Evolutionary conservation across 208 protist species (phyloP).

Genomic region (Acanthamoeba healyi): DNA sequence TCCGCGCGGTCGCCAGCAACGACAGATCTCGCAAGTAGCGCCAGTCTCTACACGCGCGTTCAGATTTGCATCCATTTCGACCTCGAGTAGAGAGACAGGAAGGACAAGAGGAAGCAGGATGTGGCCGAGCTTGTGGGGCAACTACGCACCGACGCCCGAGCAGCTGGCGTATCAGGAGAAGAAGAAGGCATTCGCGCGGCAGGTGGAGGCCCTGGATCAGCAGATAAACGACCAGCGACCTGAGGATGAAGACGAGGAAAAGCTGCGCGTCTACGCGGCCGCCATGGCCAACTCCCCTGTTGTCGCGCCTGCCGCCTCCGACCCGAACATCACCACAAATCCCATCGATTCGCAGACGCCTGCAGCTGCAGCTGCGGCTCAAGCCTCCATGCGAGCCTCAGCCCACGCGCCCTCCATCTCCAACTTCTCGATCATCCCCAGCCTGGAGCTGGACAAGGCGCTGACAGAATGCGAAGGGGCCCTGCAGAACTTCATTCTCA

Average conservation of each 20-base stretch:
- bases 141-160: constrained; percentile 10
- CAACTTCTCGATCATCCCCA: constrained; percentile 9
- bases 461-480: background rate
- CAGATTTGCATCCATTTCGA: no score
- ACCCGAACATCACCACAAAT: background rate
- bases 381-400: background rate
- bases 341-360: background rate
- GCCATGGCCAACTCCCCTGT: background rate
- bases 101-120: background rate
- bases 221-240: constrained; percentile 29
- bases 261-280: background rate
- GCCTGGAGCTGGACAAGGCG: constrained; percentile 21
- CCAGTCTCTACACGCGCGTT: no score
- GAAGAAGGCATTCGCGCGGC: constrained; percentile 2
- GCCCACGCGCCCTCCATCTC: background rate
- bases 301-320: background rate
- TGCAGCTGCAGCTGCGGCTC: background rate
- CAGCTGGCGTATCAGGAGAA: background rate
- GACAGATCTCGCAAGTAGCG: no score
- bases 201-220: constrained; percentile 20
- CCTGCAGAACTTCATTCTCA: constrained; percentile 43
- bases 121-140: constrained; percentile 55
- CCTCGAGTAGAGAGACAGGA: background rate
- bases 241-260: constrained; percentile 46
- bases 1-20: no score